phyloP scores from a whole-genome alignment of 768 basidiomycete genomes.

The Suillus lakei region DNA sequence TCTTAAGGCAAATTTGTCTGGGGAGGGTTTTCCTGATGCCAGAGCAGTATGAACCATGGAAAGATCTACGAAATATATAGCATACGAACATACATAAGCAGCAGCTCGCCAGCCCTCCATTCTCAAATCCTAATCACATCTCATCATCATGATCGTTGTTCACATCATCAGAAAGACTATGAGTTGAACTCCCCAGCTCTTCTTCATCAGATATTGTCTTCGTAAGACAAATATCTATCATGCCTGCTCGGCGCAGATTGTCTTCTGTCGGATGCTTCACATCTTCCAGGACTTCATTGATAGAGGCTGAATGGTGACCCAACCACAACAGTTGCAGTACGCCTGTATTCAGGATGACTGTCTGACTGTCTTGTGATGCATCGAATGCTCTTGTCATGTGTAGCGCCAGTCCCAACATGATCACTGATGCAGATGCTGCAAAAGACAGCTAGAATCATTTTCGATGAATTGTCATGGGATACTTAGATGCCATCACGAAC shows the following conservation, averaged over 20 bases:
- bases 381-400: not conserved
- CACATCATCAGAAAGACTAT: too few species aligned
- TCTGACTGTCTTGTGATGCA: not conserved
- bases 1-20: too few species aligned
- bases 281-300: not conserved
- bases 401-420: not conserved
- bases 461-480: too few species aligned
- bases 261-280: not conserved
- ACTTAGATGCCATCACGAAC: not conserved
- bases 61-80: not conserved
- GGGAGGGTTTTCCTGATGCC: not conserved
- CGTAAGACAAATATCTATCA: too few species aligned
- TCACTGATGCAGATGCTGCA: not conserved
- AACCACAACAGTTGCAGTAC: constrained; percentile 14
- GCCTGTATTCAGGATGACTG: not conserved
- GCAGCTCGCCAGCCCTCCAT: too few species aligned
- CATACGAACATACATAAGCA: not conserved
- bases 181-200: too few species aligned
- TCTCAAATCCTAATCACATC: too few species aligned
- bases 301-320: not conserved
- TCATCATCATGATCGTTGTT: too few species aligned
- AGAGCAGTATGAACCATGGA: not conserved
- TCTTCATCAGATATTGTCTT: too few species aligned
- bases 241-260: too few species aligned
- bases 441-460: not conserved